Percentiles rank a stretch among this genome's conserved stretches.
Evolutionary conservation across 164 flowering plant genomes (phyloP).

Genomic region (Stephania yunnanensis): DNA sequence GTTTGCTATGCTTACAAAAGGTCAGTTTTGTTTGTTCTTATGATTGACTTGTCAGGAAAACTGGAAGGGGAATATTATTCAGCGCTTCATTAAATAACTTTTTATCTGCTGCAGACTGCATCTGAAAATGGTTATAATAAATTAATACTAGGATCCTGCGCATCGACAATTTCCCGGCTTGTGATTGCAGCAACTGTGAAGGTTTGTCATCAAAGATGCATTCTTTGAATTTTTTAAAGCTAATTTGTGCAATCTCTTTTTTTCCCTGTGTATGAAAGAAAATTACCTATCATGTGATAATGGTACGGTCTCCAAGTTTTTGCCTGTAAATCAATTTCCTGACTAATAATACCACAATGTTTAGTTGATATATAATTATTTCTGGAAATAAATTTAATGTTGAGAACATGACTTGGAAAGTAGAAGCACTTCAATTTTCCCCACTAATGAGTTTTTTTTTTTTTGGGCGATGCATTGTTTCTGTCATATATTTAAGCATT

Average conservation of each 20-base stretch:
- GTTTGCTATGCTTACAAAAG: slow-evolving; percentile 85
- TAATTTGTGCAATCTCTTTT: neutral
- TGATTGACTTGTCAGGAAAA: slow-evolving; percentile 1
- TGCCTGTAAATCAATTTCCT: neutral
- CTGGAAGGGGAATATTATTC: neutral
- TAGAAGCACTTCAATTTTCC: too few species aligned
- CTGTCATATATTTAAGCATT: neutral
- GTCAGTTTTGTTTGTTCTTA: slow-evolving; percentile 26
- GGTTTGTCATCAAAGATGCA: slow-evolving; percentile 35
- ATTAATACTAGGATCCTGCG: slow-evolving; percentile 74
- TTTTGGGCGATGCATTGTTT: neutral
- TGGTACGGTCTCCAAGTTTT: neutral
- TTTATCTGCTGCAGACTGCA: slow-evolving; percentile 51
- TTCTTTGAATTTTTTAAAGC: neutral
- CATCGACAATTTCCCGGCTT: slow-evolving; percentile 86
- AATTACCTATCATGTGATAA: neutral
- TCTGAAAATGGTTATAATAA: slow-evolving; percentile 71
- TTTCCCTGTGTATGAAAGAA: neutral
- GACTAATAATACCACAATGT: neutral
- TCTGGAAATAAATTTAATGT: too few species aligned
- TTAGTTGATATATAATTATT: too few species aligned
- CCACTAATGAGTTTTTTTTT: too few species aligned
- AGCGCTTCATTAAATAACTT: neutral
- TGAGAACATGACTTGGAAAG: too few species aligned
- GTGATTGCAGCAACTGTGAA: slow-evolving; percentile 86